Evolutionary conservation across 2,329 filamentous ascomycete genomes (phyloP), one percentile per base, ranked within the genome.

Genomic region (Tothia fuscella): DNA sequence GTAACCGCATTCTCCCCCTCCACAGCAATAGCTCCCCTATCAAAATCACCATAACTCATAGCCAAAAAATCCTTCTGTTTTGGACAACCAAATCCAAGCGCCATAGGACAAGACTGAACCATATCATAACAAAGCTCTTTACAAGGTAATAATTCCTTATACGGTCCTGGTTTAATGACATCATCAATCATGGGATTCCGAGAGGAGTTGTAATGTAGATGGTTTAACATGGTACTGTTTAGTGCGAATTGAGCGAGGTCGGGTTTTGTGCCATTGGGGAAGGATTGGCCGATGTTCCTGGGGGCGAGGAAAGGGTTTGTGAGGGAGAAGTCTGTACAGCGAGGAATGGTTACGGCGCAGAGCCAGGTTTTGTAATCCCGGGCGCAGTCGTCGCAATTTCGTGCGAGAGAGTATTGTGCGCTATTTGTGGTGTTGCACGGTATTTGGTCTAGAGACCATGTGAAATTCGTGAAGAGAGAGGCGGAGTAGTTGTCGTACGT

Each of bases 281-380:
- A 89, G 0, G 71, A 52, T 45, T 80, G 46, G 24, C 69, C 76
- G 41, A 86, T 72, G 53, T 89, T 91, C 34, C 91, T 81, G 16
- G 71, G 66, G 46, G 78, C 74, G 2, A 86, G 70, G 54, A 65
- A 77, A 7, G 24, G 13, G 16, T 26, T 16, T 2, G 58, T 53
- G 37, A 69, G 74, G 38, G 71, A 74, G 52, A 83, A 91, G 62
- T 95, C 89, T 54, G 85, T 80, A 65, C 91, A 98, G 22, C 88
- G 82, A 1, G 91, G 91, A 47, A 98, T 91, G 13, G 78, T 82
- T 21, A 96, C 87, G 19, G 85, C 82, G 65, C 91, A 98, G 16
- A 98, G 78, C 91, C 91, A 98, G 54, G 78, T 70, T 59, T 93
- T 95, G 71, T 98, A 98, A 6, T 86, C 85, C 1, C 57, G 54